A percentile compares a stretch with the other conserved stretches of the same genome.
Evolutionary conservation across 2,329 filamentous ascomycete genomes (phyloP).

Genomic region (Byssochlamys sp.): DNA sequence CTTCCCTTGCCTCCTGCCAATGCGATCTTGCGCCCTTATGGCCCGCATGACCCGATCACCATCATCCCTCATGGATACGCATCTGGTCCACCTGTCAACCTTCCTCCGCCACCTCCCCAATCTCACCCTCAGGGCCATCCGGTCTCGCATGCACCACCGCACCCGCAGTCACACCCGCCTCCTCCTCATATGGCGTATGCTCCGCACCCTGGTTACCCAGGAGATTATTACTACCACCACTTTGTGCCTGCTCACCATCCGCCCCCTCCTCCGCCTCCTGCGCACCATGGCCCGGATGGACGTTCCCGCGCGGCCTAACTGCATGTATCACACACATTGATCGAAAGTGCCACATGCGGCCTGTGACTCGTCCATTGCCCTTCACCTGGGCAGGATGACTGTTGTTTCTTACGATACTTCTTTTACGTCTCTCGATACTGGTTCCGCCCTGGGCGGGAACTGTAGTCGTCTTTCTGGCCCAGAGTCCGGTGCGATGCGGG

Average conservation of each 20-base stretch:
- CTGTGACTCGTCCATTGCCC: not conserved
- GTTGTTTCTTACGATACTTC: not conserved
- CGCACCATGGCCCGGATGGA: conserved; percentile 12
- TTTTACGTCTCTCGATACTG: not conserved
- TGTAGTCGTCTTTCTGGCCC: not conserved
- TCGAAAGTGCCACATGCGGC: not conserved
- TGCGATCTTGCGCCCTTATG: conserved; percentile 12
- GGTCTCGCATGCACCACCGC: not conserved
- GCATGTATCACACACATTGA: not conserved
- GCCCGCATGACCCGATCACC: conserved; percentile 18
- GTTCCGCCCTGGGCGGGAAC: not conserved
- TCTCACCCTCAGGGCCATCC: not conserved
- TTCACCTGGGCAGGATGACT: not conserved
- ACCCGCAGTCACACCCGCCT: not conserved
- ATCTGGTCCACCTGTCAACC: not conserved
- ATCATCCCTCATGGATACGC: conserved; percentile 8
- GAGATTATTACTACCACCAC: conserved; percentile 15
- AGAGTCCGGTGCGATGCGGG: not conserved
- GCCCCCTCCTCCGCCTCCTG: conserved; percentile 8
- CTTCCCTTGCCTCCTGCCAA: not conserved
- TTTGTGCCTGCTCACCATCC: conserved; percentile 9
- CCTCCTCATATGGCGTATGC: not conserved
- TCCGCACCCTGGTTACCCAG: conserved; percentile 4
- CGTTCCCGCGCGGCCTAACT: not conserved
- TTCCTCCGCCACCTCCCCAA: not conserved